Evolutionary conservation across 1,139 yeast genomes (phyloP), one percentile per base, ranked within the genome.

Genomic region (Diutina neorugosa): DNA sequence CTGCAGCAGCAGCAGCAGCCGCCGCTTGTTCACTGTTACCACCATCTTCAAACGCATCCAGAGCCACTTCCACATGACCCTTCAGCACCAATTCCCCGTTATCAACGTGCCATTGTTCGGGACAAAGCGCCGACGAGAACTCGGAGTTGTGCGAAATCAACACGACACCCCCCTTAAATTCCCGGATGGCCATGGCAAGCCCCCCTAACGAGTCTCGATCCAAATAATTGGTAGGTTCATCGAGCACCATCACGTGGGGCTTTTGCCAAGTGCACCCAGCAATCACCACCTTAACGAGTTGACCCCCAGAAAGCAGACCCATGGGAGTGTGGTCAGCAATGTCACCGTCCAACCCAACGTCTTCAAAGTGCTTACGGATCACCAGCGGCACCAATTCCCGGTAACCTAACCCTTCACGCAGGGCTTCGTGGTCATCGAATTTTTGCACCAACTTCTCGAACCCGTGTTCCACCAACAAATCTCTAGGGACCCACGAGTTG

Each of bases 261-360:
- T 93, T 93, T 72, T 93, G 91, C 98, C 98, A 93, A 95, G 93
- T 93, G 59, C 98, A 98, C 70, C 98, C 98, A 18, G 98, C 98
- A 75, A 93, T 91, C 57, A 93, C 98, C 58, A 93, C 98, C 73
- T 93, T 93, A 58, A 93, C 98, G 66, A 91, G 79, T 75, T 93
- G 98, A 61, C 98, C 98, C 66, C 98, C 98, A 46, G 97, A 90
- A 58, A 93, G 77, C 11, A 96, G 89, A 20, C 98, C 98, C 80
- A 93, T 76, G 53, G 96, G 96, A 21, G 97, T 93, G 69, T 93
- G 98, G 68, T 93, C 96, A 44, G 98, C 98, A 71, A 93, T 91
- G 64, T 93, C 98, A 61, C 97, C 95, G 65, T 93, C 98, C 60
- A 93, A 77, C 55, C 98, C 98, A 62, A 93, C 96, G 65, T 83